Base-by-base conservation (phyloP, 495 filamentous ascomycete genomes). In the Aspergillus olivimuriae region DNA sequence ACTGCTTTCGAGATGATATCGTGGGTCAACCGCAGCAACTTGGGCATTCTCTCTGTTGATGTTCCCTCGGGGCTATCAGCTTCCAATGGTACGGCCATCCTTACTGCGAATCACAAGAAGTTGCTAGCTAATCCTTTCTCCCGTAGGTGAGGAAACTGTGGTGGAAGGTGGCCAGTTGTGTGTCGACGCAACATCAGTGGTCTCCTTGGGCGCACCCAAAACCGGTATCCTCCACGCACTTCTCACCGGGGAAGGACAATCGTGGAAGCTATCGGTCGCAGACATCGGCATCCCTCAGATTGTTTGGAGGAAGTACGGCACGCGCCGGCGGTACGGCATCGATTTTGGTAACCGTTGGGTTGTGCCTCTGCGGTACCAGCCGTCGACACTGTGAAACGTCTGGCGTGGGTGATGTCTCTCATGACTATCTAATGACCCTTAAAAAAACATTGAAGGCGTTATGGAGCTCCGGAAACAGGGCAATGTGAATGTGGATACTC, bases 261-360 rank as follows among this genome's bases (percentile, higher is more conserved):
- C 54, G 20, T 94, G 89, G 87, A 80, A 81, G 39, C 60, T 96
- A 2, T 83, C 74, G 43, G 75, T 96, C 12, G 89, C 81, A 4
- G 92, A 98, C 65, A 82, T 95, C 48, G 91, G 92, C 2, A 76
- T 98, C 7, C 78, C 79, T 2, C 80, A 83, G 51, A 73, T 82
- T 7, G 85, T 85, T 0, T 95, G 92, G 89, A 84, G 82, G 56
- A 89, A 89, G 56, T 87, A 87, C 28, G 88, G 86, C 4, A 86
- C 84, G 2, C 81, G 82, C 47, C 75, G 85, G 44, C 75, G 86
- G 18, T 77, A 83, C 47, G 88, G 88, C 0, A 80, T 95, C 23
- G 87, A 88, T 52, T 95, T 95, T 69, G 87, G 84, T 19, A 79
- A 80, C 33, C 74, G 79, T 40, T 96, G 91, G 91, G 82, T 94